Percentiles rank a stretch among this genome's conserved stretches.
phyloP scores from a whole-genome alignment of 257 asterid genomes.

The Primulina tabacum region DNA sequence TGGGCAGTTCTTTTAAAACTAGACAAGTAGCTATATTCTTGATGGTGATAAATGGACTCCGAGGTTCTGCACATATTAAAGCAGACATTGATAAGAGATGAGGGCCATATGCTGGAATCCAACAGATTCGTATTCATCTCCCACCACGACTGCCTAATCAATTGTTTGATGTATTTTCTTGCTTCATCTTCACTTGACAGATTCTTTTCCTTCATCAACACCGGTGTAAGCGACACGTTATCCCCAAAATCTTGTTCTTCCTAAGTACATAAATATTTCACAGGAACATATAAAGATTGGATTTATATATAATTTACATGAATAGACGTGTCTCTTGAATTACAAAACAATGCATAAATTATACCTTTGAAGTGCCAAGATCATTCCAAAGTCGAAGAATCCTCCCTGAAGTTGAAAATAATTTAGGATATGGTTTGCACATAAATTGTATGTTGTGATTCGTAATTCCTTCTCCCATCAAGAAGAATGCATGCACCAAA shows the following conservation, averaged over 20 bases:
- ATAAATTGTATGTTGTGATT: constrained; percentile 13
- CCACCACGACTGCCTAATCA: not conserved
- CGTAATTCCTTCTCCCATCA: constrained; percentile 22
- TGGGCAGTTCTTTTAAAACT: not conserved
- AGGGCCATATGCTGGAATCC: not conserved
- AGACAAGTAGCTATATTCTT: not conserved
- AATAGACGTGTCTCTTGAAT: too few relatives aligned
- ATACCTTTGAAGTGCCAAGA: constrained; percentile 26
- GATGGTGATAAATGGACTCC: not conserved
- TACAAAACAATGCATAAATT: too few relatives aligned
- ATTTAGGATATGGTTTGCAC: constrained; percentile 23
- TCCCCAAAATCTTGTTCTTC: constrained; percentile 25
- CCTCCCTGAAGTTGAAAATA: constrained; percentile 24
- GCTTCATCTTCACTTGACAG: not conserved
- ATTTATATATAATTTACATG: too few relatives aligned
- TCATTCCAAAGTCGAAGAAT: constrained; percentile 35
- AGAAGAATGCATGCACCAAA: constrained; percentile 28
- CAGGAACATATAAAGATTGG: too few relatives aligned
- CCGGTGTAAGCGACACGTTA: constrained; percentile 16
- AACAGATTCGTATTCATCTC: not conserved
- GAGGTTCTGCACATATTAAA: not conserved
- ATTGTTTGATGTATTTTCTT: not conserved
- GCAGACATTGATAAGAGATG: not conserved
- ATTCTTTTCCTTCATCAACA: constrained; percentile 22
- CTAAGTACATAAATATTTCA: not conserved